Evolutionary conservation across 2,329 filamentous ascomycete genomes (phyloP).

Genomic region (Fusarium illudens): DNA sequence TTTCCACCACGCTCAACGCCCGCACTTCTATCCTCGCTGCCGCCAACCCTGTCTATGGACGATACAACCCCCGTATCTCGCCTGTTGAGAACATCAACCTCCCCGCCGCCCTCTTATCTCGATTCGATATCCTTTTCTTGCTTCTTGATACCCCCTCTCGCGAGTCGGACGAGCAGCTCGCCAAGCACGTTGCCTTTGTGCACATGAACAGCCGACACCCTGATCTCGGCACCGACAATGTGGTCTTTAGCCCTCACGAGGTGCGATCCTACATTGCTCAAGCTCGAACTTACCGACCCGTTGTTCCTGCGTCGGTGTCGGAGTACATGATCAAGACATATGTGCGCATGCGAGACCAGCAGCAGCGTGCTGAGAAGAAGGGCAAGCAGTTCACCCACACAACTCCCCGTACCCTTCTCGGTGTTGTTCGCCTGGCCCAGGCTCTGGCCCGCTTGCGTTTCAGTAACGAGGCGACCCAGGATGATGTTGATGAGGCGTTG

Average conservation of each 20-base stretch:
- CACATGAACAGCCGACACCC: constrained; percentile 98
- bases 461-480: constrained; percentile 81
- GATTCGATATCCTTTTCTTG: constrained; percentile 97
- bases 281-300: constrained; percentile 87
- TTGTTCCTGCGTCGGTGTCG: constrained; percentile 83
- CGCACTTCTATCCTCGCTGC: constrained; percentile 95
- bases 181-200: constrained; percentile 93
- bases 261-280: constrained; percentile 96
- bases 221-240: constrained; percentile 65
- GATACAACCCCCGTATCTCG: constrained; percentile 96
- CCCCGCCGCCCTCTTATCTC: constrained; percentile 92
- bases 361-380: constrained; percentile 88
- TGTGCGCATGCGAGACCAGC: constrained; percentile 90
- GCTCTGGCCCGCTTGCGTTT: constrained; percentile 93
- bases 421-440: constrained; percentile 91
- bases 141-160: constrained; percentile 93
- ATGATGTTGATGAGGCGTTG: constrained; percentile 95
- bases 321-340: constrained; percentile 99
- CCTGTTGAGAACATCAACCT: constrained; percentile 99
- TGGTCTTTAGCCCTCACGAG: constrained; percentile 92
- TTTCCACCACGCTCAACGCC: constrained; percentile 85
- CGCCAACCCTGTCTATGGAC: constrained; percentile 95
- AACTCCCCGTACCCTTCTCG: constrained; percentile 90
- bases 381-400: constrained; percentile 95
- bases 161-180: constrained; percentile 90